phyloP scores from a whole-genome alignment of 371 early-diverging fungal species.

The Apophysomyces ossiformis region DNA sequence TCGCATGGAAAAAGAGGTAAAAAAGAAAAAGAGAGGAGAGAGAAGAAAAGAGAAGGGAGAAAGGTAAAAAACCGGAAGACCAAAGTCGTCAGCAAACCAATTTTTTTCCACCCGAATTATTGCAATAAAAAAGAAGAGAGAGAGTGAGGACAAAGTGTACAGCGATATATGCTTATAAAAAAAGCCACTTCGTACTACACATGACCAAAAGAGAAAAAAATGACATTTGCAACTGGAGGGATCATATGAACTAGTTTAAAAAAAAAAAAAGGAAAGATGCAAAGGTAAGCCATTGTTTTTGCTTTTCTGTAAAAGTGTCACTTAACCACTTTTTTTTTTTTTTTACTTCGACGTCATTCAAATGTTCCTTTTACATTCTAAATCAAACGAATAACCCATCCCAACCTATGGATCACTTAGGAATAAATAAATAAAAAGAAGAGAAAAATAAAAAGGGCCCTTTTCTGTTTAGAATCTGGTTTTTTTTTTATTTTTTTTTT shows the following conservation, averaged over 20 bases:
- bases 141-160: constrained; percentile 8
- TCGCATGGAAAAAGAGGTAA: background rate
- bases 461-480: too few species aligned
- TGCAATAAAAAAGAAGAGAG: constrained; percentile 7
- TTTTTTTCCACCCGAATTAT: background rate
- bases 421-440: background rate
- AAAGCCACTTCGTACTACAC: constrained; percentile 9
- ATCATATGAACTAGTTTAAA: constrained; percentile 10
- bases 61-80: constrained; percentile 9
- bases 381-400: too few species aligned
- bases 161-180: constrained; percentile 9
- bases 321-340: too few species aligned
- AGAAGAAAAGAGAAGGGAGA: constrained; percentile 11
- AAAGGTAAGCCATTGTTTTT: background rate
- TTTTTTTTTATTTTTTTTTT: too few species aligned
- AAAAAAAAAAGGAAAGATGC: background rate
- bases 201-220: constrained; percentile 13
- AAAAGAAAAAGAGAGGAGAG: background rate
- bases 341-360: too few species aligned
- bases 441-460: background rate
- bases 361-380: too few species aligned
- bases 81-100: too few species aligned
- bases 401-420: too few species aligned
- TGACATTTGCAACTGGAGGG: constrained; percentile 12
- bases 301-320: background rate